Evolutionary conservation across 2,329 filamentous ascomycete species (phyloP), one percentile per base, ranked within the genome.

Genomic region (Coccinonectria pachysandricola): DNA sequence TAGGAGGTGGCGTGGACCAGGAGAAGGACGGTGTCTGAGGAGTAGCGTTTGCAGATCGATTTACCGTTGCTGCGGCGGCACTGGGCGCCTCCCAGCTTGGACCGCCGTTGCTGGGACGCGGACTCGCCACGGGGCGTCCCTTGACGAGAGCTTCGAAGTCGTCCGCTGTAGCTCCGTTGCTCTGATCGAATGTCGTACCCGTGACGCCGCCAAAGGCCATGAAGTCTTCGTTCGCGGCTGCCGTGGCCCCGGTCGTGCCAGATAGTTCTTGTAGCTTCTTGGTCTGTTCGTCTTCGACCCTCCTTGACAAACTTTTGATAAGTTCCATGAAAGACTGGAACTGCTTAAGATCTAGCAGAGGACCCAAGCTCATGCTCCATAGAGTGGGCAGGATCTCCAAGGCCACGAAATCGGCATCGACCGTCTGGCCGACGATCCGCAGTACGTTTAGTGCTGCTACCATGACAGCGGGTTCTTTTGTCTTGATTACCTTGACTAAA

Each of bases 381-480:
- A 98, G 62, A 7, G 92, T 72, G 0, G 91, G 91, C 8, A 98
- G 61, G 10, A 94, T 75, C 30, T 96, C 88, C 60, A 91, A 76
- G 8, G 91, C 91, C 12, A 95, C 72, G 48, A 94, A 96, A 22
- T 95, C 91, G 3, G 79, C 72, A 48, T 96, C 91, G 4, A 81
- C 87, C 12, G 79, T 68, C 25, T 73, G 71, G 7, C 86, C 86
- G 15, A 98, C 79, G 24, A 94, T 80, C 25, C 72, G 74, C 39
- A 96, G 75, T 1, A 95, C 85, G 29, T 78, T 79, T 17, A 96
- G 64, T 1, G 86, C 80, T 5, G 88, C 87, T 65, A 96, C 81
- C 83, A 96, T 96, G 7, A 98, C 91, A 6, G 86, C 87, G 0
- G 91, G 91, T 52, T 98, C 91, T 50, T 94, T 96, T 0, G 91